phyloP scores from a whole-genome alignment of 83 land plant genomes.

The Diphasiastrum complanatum region DNA sequence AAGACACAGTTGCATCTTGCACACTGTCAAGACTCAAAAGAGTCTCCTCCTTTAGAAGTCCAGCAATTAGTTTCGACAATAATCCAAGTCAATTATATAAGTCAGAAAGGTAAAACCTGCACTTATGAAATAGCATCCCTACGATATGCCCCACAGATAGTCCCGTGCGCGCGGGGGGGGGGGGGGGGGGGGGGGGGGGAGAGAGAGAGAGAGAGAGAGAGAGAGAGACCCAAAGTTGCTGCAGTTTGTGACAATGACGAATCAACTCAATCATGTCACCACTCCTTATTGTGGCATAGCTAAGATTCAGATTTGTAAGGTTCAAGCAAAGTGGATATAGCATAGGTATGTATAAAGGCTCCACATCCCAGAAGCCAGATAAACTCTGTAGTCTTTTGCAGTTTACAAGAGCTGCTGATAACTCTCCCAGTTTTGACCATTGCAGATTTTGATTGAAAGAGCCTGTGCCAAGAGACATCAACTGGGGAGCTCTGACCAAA shows the following conservation, averaged over 20 bases:
- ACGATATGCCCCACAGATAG: background rate
- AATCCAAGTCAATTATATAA: no score
- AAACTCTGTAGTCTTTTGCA: slow-evolving; percentile 53
- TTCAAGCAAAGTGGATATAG: slow-evolving; percentile 62
- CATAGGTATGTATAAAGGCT: slow-evolving; percentile 40
- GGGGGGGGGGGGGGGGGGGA: background rate
- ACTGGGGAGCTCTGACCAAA: slow-evolving; percentile 55
- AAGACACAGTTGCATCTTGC: no score
- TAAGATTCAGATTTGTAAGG: slow-evolving; percentile 62
- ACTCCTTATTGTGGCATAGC: slow-evolving; percentile 55
- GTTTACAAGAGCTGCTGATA: slow-evolving; percentile 36
- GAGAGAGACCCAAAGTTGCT: slow-evolving; percentile 60
- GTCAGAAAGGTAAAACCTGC: background rate
- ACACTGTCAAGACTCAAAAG: no score
- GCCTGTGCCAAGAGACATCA: slow-evolving; percentile 68
- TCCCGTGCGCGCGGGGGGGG: background rate
- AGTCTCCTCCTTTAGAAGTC: no score
- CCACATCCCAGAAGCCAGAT: slow-evolving; percentile 68
- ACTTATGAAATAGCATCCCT: background rate
- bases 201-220: background rate
- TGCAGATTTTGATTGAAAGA: slow-evolving; percentile 36
- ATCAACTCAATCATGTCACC: slow-evolving; percentile 57
- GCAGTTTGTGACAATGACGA: slow-evolving; percentile 55
- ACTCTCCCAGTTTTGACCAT: slow-evolving; percentile 32
- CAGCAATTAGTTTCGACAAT: no score